Percentiles rank a stretch among this genome's conserved stretches.
These are phyloP conservation scores for Odontarrhena argentea DNA, from an alignment of 345 rosid genomes.

Conservation along the genomic window DNA sequence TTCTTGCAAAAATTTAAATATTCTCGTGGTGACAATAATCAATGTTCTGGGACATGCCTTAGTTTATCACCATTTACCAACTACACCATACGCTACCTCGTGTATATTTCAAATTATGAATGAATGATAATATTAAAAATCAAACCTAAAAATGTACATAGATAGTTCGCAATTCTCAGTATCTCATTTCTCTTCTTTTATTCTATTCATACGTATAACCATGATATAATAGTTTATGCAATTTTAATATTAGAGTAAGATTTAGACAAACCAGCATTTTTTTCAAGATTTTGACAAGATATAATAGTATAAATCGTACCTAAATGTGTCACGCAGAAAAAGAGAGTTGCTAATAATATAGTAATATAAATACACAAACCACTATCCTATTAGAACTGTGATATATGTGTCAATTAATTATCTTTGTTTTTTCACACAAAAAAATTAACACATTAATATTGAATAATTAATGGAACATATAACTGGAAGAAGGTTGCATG, in stretches of 20 bases:
- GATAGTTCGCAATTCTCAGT: not conserved
- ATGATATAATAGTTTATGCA: not conserved
- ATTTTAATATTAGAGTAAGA: not conserved
- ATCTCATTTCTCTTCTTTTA: not conserved
- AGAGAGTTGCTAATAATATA: not conserved
- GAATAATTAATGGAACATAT: not conserved
- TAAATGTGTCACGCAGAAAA: not conserved
- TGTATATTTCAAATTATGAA: not conserved
- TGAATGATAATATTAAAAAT: not conserved
- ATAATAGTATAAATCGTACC: no score
- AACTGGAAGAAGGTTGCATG: slow-evolving; percentile 3
- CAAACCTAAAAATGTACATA: not conserved
- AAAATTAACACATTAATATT: no score
- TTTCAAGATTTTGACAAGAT: no score
- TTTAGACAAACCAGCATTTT: no score
- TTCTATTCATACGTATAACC: slow-evolving; percentile 26
- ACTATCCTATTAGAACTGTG: not conserved
- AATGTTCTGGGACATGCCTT: slow-evolving; percentile 34
- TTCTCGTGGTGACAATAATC: slow-evolving; percentile 5
- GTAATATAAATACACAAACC: not conserved
- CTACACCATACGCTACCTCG: slow-evolving; percentile 12
- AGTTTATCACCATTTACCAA: slow-evolving; percentile 19
- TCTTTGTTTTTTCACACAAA: not conserved
- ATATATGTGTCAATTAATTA: not conserved
- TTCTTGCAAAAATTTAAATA: not conserved